A percentile compares a stretch with the other conserved stretches of the same genome.
phyloP scores from a whole-genome alignment of 148 eudicot species.

The Bassia scoparia region DNA sequence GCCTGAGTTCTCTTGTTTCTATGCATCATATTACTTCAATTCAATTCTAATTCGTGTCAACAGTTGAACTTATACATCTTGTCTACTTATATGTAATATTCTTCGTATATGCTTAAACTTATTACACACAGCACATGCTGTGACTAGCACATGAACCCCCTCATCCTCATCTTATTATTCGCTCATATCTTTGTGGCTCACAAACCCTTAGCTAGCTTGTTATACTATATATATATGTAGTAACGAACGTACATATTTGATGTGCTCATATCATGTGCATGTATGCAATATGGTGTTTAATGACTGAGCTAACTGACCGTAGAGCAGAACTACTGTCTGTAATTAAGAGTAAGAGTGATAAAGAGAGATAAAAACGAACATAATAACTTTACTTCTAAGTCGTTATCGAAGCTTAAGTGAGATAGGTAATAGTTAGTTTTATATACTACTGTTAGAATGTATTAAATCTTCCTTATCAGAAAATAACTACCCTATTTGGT shows the following conservation, averaged over 20 bases:
- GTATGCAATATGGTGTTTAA: not conserved
- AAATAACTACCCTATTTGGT: not conserved
- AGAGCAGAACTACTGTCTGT: too few relatives aligned
- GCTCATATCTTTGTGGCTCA: not conserved
- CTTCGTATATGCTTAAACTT: too few relatives aligned
- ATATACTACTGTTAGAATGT: conserved; percentile 7
- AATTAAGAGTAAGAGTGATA: not conserved
- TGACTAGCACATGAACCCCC: conserved; percentile 66
- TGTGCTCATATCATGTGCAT: not conserved
- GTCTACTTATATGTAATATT: too few relatives aligned
- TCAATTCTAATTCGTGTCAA: too few relatives aligned
- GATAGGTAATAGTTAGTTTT: not conserved
- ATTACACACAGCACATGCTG: too few relatives aligned
- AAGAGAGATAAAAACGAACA: not conserved
- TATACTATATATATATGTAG: too few relatives aligned
- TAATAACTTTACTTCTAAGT: not conserved
- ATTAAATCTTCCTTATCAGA: not conserved
- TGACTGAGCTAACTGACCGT: too few relatives aligned
- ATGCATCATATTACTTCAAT: too few relatives aligned
- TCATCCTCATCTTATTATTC: conserved; percentile 37
- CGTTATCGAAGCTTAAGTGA: conserved; percentile 11
- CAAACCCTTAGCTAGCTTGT: not conserved
- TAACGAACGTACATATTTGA: too few relatives aligned
- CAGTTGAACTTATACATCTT: too few relatives aligned
- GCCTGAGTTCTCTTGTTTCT: too few relatives aligned